Conservation (phyloP, 1,139 yeast species). For the Geotrichum citri-aurantii region DNA sequence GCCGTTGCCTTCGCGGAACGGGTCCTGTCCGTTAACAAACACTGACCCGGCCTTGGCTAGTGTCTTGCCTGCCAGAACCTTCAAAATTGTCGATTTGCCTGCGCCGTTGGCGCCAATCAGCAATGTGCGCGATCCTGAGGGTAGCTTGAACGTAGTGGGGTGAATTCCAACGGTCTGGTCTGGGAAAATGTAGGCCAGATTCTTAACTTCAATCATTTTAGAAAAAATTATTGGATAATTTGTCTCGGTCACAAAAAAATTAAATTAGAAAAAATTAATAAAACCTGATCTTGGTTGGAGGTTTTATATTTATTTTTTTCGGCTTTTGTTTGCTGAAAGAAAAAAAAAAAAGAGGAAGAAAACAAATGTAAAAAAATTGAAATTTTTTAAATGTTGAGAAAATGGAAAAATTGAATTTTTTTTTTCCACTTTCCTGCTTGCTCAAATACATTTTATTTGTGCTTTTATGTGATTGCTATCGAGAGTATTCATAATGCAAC, state of each 20-base stretch:
- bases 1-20: constrained; percentile 58
- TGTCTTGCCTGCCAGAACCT: constrained; percentile 85
- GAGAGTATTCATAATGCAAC: no score
- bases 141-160: constrained; percentile 53
- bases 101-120: constrained; percentile 96
- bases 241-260: background rate
- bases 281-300: no score
- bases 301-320: no score
- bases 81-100: constrained; percentile 84
- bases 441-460: no score
- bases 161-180: constrained; percentile 63
- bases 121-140: constrained; percentile 69
- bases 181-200: constrained; percentile 67
- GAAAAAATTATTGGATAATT: background rate
- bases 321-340: no score
- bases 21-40: constrained; percentile 72
- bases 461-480: no score
- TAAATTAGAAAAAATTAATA: no score
- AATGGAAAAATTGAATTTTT: no score
- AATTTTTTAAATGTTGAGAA: no score
- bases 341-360: no score
- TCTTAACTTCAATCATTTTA: constrained; percentile 49
- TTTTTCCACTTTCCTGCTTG: no score
- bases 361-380: no score
- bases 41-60: constrained; percentile 65